phyloP scores from a whole-genome alignment of 495 filamentous ascomycete species.

The Penicillium arizonense region DNA sequence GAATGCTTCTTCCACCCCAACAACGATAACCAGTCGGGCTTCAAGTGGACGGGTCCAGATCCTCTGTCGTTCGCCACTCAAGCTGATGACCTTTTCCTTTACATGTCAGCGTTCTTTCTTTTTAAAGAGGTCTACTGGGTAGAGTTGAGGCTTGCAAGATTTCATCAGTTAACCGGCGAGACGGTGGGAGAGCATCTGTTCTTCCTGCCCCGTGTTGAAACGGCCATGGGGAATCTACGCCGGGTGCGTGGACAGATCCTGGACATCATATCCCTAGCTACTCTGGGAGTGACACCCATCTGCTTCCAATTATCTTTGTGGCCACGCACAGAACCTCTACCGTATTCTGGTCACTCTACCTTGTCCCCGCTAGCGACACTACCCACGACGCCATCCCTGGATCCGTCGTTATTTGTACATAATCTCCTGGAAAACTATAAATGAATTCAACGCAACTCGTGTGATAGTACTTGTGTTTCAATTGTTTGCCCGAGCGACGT shows the following conservation, averaged over 20 bases:
- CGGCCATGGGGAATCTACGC: neutral
- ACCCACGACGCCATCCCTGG: neutral
- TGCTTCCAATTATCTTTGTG: neutral
- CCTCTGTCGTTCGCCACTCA: neutral
- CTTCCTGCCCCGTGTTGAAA: neutral
- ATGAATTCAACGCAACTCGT: neutral
- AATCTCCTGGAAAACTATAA: neutral
- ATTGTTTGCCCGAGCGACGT: neutral
- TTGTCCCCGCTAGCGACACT: neutral
- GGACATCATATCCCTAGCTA: neutral
- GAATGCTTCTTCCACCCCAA: neutral
- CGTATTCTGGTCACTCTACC: neutral
- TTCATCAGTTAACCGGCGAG: too few relatives aligned
- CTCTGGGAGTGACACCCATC: neutral
- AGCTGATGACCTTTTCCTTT: neutral
- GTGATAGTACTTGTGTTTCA: neutral
- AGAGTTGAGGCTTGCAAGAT: neutral
- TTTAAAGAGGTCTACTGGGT: neutral
- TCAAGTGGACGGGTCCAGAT: neutral
- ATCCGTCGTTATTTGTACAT: neutral
- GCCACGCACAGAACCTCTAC: neutral
- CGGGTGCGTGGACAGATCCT: neutral
- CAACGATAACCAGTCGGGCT: neutral
- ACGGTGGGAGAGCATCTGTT: neutral
- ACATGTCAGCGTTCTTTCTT: neutral